Conservation (phyloP, 257 asterid species). For the Nicotiana attenuata region DNA sequence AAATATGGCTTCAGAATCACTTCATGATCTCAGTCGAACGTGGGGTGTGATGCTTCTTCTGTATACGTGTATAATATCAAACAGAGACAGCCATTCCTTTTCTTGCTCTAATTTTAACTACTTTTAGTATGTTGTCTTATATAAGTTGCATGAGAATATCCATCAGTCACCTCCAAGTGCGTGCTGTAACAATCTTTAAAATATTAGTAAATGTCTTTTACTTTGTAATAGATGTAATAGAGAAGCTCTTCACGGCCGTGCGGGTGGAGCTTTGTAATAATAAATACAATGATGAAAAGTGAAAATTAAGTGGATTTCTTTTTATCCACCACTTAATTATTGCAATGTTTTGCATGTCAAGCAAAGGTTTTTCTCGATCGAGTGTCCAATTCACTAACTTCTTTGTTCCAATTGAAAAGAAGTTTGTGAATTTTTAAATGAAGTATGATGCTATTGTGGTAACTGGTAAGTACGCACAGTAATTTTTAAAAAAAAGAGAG, state of each 20-base stretch:
- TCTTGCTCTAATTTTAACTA: not conserved
- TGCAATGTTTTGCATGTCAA: constrained; percentile 14
- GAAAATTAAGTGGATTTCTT: constrained; percentile 6
- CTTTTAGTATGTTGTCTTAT: not conserved
- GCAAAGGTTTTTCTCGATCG: constrained; percentile 9
- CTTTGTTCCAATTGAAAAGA: not conserved
- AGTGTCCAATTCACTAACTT: not conserved
- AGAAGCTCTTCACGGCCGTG: constrained; percentile 8
- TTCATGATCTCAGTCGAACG: constrained; percentile 10
- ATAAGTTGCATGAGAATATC: not conserved
- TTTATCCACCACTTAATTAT: constrained; percentile 8
- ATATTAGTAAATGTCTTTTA: not conserved
- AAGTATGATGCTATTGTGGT: not conserved
- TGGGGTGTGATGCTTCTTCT: constrained; percentile 12
- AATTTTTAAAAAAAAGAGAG: not conserved
- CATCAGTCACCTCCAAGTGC: constrained; percentile 12
- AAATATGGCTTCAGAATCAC: not conserved
- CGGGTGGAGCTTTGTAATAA: constrained; percentile 13
- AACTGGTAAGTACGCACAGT: not conserved
- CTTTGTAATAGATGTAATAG: not conserved
- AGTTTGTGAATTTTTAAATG: not conserved
- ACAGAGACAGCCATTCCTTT: not conserved
- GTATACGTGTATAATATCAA: not conserved
- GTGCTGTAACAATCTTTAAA: not conserved
- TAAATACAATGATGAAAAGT: constrained; percentile 15